Percentiles rank a stretch among this genome's conserved stretches.
Conservation (phyloP, 2,329 filamentous ascomycete genomes). For the Fusarium illudens region DNA sequence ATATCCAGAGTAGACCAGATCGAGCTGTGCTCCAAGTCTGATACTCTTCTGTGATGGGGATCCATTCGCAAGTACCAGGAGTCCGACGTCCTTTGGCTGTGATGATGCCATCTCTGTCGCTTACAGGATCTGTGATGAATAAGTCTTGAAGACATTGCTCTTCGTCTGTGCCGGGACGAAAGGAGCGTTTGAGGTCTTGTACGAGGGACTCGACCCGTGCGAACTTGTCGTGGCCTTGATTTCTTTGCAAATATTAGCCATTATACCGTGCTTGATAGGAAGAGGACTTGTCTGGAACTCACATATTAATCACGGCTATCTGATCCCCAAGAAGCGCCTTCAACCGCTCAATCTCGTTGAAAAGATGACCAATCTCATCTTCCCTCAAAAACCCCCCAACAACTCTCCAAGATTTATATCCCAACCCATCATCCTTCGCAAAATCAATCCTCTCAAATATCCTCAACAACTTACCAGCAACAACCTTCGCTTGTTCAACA, state of each 20-base stretch:
- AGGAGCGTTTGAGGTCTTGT: neutral
- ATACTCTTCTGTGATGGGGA: neutral
- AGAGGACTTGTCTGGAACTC: neutral
- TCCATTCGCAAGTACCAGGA: slow-evolving; percentile 17
- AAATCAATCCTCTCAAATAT: slow-evolving; percentile 6
- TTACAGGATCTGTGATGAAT: slow-evolving; percentile 10
- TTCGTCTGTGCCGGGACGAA: neutral
- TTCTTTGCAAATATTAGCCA: neutral
- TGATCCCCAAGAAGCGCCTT: neutral
- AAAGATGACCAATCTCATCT: neutral
- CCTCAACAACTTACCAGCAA: neutral
- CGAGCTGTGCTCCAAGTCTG: neutral
- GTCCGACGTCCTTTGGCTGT: neutral
- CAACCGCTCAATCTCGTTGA: neutral
- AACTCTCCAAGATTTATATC: slow-evolving; percentile 3
- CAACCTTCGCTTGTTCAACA: neutral
- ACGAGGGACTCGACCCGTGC: neutral
- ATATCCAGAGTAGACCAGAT: slow-evolving; percentile 11
- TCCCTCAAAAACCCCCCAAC: neutral
- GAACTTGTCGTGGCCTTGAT: neutral
- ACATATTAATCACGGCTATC: slow-evolving; percentile 4
- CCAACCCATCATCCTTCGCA: neutral
- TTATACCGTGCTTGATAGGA: rapidly evolving
- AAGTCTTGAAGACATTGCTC: slow-evolving; percentile 2
- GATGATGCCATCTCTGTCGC: slow-evolving; percentile 1